These are phyloP conservation scores for Penicillium sp. DNA, from an alignment of 2,329 filamentous ascomycete species.

Conservation along the genomic window DNA sequence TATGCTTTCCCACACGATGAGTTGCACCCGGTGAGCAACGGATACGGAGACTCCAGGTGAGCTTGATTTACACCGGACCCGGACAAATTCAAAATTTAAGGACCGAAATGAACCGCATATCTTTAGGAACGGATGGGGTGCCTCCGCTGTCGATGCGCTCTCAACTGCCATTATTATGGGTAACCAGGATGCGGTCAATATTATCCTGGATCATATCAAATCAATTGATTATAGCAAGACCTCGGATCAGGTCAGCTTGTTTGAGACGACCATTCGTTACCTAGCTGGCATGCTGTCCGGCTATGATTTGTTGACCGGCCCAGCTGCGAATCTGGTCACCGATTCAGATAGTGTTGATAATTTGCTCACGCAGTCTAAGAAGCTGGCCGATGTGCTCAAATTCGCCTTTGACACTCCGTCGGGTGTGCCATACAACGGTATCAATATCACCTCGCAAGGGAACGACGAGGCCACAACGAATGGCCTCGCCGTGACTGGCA, in stretches of 20 bases:
- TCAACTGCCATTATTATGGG: constrained; percentile 79
- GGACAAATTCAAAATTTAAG: not conserved
- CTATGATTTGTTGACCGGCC: constrained; percentile 66
- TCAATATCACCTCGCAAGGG: constrained; percentile 59
- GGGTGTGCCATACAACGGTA: constrained; percentile 70
- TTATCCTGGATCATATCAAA: constrained; percentile 70
- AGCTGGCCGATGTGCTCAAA: constrained; percentile 70
- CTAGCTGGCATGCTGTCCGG: constrained; percentile 77
- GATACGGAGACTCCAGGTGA: constrained; percentile 68
- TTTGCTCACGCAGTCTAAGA: constrained; percentile 66
- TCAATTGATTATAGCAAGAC: constrained; percentile 70
- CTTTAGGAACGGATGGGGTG: constrained; percentile 77
- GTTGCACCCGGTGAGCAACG: constrained; percentile 66
- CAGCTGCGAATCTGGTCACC: constrained; percentile 54
- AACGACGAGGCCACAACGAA: constrained; percentile 59
- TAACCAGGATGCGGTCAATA: constrained; percentile 64
- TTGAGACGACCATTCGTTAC: constrained; percentile 90
- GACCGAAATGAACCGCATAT: not conserved
- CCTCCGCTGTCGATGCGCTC: constrained; percentile 77
- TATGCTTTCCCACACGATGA: constrained; percentile 79
- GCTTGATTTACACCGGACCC: constrained; percentile 10
- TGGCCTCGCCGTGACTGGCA: constrained; percentile 74
- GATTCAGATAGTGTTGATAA: constrained; percentile 53
- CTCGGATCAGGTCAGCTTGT: constrained; percentile 66
- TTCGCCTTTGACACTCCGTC: constrained; percentile 76